A percentile compares a stretch with the other conserved stretches of the same genome.
Evolutionary conservation across 495 filamentous ascomycete species (phyloP).

Genomic region (Neurospora sp.): DNA sequence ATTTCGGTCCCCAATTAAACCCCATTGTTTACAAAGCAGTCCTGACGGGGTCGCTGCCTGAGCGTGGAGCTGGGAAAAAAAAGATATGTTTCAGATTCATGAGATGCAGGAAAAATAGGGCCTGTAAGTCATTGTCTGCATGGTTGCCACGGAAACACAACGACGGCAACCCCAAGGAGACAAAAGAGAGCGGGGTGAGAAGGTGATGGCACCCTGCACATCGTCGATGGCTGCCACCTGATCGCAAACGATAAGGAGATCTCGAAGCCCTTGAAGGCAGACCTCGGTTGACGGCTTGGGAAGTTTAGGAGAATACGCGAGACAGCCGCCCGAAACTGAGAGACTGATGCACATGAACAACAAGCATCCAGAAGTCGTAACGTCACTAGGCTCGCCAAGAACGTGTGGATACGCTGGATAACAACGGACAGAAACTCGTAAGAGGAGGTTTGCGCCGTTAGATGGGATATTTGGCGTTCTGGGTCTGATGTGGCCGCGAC

Average conservation of each 20-base stretch:
- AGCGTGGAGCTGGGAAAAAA: not conserved
- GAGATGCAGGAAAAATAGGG: not conserved
- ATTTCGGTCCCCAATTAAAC: not conserved
- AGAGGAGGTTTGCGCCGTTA: constrained; percentile 15
- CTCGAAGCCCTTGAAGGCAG: not conserved
- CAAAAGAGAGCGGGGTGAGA: not conserved
- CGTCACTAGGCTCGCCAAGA: constrained; percentile 5
- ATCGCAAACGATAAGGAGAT: not conserved
- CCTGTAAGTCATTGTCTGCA: not conserved
- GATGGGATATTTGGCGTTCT: constrained; percentile 14
- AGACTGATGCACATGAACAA: not conserved
- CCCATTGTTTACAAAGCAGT: not conserved
- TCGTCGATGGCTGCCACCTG: not conserved
- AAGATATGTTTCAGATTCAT: not conserved
- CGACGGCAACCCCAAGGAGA: not conserved
- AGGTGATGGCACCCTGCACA: not conserved
- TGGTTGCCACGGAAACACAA: not conserved
- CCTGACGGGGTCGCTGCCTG: not conserved
- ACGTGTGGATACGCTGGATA: constrained; percentile 11
- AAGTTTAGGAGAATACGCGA: not conserved
- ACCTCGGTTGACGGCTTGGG: not conserved
- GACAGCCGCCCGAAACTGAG: not conserved
- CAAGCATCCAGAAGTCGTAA: constrained; percentile 1
- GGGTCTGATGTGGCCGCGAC: constrained; percentile 7
- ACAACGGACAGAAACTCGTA: constrained; percentile 5